Evolutionary conservation across 139 green algal species (phyloP), one percentile per base, ranked within the genome.

Genomic region (Prasinococcaceae sp.): DNA sequence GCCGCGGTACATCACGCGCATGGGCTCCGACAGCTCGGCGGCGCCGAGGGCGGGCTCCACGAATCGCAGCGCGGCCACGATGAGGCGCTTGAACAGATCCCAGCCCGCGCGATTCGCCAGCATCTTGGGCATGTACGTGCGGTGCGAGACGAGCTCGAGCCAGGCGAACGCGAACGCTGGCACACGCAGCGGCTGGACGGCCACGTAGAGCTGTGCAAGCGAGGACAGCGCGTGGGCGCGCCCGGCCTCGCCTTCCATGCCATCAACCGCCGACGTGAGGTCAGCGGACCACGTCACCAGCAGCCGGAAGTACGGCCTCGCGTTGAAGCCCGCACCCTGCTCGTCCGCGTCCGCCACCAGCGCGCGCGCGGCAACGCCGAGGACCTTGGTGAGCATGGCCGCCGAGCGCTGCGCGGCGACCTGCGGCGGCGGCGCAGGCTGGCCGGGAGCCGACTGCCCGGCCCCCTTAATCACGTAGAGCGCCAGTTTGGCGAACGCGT

Each of bases 161-260:
- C 90, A 99, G 29, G 75, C 70, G 63, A 95, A 96, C 9, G 81
- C 83, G 76, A 97, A 99, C 47, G 73, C 80, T 5, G 90, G 90
- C 32, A 90, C 79, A 5, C 73, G 76, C 23, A 88, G 67, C 1
- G 90, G 86, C 73, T 94, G 82, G 55, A 76, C 39, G 35, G 53
- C 46, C 33, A 81, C 66, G 60, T 92, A 65, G 9, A n/a, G 33
- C 33, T 12, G 10, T 40, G 33, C 33, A 40, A 40, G 9, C 36
- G 63, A 46, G 22, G 60, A 36, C 1, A 68, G 42, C 9, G 37
- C 14, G 24, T 51, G 20, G 17, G 28, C 19, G 19, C 36, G 10
- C 12, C 22, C 9, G 12, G 12, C 22, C 9, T 50, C 10, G 42
- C 22, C 9, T 9, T 12, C 10, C 8, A 54, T 28, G 32, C 32